These are phyloP conservation scores for Schizophyllum amplum DNA, from an alignment of 1,284 basidiomycete genomes.

Conservation along the genomic window DNA sequence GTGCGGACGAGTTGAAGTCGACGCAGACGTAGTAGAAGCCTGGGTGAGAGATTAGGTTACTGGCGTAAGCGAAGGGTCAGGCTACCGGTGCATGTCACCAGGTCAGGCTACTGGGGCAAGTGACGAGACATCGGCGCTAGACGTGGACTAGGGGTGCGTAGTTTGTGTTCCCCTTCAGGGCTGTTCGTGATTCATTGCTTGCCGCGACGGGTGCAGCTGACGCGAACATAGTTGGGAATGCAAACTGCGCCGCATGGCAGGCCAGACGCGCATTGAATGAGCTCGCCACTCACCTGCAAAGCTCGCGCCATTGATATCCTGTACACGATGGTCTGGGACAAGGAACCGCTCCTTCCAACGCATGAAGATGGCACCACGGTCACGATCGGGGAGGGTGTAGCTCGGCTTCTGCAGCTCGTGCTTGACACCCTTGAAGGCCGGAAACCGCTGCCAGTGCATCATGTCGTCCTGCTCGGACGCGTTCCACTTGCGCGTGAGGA, in stretches of 20 bases:
- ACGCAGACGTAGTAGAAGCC: constrained; percentile 87
- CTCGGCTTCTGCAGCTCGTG: constrained; percentile 68
- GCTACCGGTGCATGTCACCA: no score
- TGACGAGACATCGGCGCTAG: not conserved
- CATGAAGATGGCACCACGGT: constrained; percentile 82
- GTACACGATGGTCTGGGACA: constrained; percentile 88
- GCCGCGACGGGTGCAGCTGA: not conserved
- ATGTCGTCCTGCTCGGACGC: constrained; percentile 84
- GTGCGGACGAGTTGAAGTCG: constrained; percentile 55
- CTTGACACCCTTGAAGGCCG: constrained; percentile 76
- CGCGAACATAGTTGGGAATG: no score
- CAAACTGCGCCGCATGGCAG: no score
- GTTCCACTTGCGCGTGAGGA: constrained; percentile 80
- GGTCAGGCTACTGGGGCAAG: not conserved
- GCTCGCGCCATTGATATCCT: constrained; percentile 92
- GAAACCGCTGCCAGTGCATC: constrained; percentile 87
- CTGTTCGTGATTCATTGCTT: not conserved
- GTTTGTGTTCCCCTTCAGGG: not conserved
- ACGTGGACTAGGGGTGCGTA: not conserved
- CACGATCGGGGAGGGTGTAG: constrained; percentile 66
- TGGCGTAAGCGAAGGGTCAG: not conserved
- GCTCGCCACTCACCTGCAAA: constrained; percentile 71
- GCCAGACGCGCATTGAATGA: no score
- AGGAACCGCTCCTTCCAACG: constrained; percentile 96
- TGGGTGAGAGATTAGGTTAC: constrained; percentile 20